Base-by-base conservation (phyloP, 1,284 basidiomycete species). In the Trametes polyzona region DNA sequence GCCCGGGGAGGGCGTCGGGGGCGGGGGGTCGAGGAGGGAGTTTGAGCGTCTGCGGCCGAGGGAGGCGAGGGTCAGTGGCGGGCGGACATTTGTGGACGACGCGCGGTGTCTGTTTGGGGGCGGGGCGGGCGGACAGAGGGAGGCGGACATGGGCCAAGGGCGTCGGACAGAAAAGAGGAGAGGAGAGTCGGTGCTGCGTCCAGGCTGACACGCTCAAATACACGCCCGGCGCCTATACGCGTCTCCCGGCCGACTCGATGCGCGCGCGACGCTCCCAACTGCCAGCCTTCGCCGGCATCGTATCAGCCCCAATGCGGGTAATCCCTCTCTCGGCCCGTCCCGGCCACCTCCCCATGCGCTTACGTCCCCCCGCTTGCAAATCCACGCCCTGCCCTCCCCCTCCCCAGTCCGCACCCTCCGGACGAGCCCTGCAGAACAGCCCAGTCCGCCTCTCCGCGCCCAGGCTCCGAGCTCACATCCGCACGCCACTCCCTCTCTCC, bases 31-130 rank as follows among this genome's bases (percentile, higher is more conserved):
- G 37, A 76, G 60, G 51, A 73, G 68, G 47, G 77, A 75, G 52
- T 73, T 76, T 5, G 76, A 76, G 32, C 79, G 78, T 62, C 83
- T 77, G 59, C 83, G 80, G 35, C 83, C 84, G 44, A 86, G 76
- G 49, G 84, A 76, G 60, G 74, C 72, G 59, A 83, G 71, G 44
- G 83, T 80, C 30, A 85, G 67, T 11, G 80, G 74, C 30, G 84
- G 80, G 33, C 82, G 77, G 37, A 86, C 75, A 66, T 77, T 83
- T 19, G 84, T 84, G 36, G 86, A 88, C 29, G 82, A 84, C 0
- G 87, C 83, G 57, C 84, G 80, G 66, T 75, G 75, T 60, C 84
- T 79, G 65, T 74, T 72, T 16, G 61, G 76, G 61, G 66, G 76
- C 69, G 68, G 69, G 64, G 75, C 75, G 57, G 74, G 64, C 37